phyloP scores from a whole-genome alignment of 2,329 filamentous ascomycete species.

The Dothidotthia symphoricarpi region DNA sequence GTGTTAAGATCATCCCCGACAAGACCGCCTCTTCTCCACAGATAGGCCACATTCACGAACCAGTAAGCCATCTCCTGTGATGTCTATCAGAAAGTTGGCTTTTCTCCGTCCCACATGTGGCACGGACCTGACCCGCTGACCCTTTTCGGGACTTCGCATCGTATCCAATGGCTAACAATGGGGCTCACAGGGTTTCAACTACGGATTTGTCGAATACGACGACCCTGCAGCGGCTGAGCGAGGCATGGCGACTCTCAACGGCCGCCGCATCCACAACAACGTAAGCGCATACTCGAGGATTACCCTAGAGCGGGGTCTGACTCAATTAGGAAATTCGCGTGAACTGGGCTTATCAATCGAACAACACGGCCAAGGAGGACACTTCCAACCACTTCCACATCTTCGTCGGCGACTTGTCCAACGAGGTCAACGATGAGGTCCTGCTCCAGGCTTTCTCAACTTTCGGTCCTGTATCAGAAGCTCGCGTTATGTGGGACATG shows the following conservation, averaged over 20 bases:
- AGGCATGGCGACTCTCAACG: slow-evolving; percentile 96
- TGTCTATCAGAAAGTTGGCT: no score
- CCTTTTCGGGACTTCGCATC: no score
- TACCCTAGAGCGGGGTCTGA: slow-evolving; percentile 23
- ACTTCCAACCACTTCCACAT: slow-evolving; percentile 99
- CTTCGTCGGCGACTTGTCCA: slow-evolving; percentile 95
- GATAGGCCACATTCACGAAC: slow-evolving; percentile 14
- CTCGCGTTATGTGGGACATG: slow-evolving; percentile 99
- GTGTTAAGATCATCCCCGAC: slow-evolving; percentile 99
- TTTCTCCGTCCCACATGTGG: slow-evolving; percentile 1
- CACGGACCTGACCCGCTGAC: slow-evolving; percentile 3
- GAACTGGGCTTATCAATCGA: slow-evolving; percentile 99
- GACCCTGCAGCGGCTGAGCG: slow-evolving; percentile 94
- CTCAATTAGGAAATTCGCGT: slow-evolving; percentile 83
- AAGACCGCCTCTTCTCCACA: slow-evolving; percentile 77
- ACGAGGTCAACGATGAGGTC: slow-evolving; percentile 97
- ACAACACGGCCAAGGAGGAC: slow-evolving; percentile 90
- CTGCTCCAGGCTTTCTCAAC: slow-evolving; percentile 91
- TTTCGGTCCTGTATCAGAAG: slow-evolving; percentile 94
- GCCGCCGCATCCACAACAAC: slow-evolving; percentile 89
- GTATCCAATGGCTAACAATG: slow-evolving; percentile 17
- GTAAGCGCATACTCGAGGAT: slow-evolving; percentile 56
- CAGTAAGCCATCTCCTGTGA: no score
- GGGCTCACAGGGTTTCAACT: slow-evolving; percentile 82
- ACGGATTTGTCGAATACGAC: slow-evolving; percentile 98